Evolutionary conservation across 495 filamentous ascomycete species (phyloP).

Genomic region (Acidomyces sp.): DNA sequence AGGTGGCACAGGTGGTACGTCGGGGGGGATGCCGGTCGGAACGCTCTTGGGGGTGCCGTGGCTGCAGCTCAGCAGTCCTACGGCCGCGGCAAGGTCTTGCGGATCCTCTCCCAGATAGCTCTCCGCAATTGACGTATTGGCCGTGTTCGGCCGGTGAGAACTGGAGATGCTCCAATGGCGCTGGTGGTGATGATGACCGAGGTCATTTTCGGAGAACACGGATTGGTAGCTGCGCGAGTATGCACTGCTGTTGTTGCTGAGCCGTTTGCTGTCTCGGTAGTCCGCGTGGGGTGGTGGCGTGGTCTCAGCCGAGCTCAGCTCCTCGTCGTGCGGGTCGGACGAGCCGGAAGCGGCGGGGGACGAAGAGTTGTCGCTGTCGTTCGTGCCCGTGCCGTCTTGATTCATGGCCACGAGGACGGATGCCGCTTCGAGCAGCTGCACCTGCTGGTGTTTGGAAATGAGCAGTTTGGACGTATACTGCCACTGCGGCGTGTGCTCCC

Average conservation of each 20-base stretch:
- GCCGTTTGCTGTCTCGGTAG: slow-evolving; percentile 55
- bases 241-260: slow-evolving; percentile 50
- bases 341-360: slow-evolving; percentile 68
- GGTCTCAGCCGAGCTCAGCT: slow-evolving; percentile 53
- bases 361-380: slow-evolving; percentile 69
- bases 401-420: slow-evolving; percentile 93
- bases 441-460: slow-evolving; percentile 99
- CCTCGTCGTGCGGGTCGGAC: slow-evolving; percentile 56
- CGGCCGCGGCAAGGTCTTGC: slow-evolving; percentile 71
- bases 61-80: slow-evolving; percentile 79
- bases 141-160: slow-evolving; percentile 28
- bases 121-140: slow-evolving; percentile 33
- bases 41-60: slow-evolving; percentile 68
- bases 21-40: slow-evolving; percentile 54
- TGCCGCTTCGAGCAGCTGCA: slow-evolving; percentile 91
- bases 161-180: slow-evolving; percentile 36
- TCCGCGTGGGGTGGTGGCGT: slow-evolving; percentile 57
- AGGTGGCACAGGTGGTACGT: slow-evolving; percentile 77
- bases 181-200: slow-evolving; percentile 40
- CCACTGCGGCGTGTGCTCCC: slow-evolving; percentile 99
- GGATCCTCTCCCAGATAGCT: slow-evolving; percentile 56
- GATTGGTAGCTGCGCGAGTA: slow-evolving; percentile 84
- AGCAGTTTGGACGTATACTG: slow-evolving; percentile 91
- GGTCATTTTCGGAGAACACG: slow-evolving; percentile 29
- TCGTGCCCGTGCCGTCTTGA: slow-evolving; percentile 43